Evolutionary conservation across 1,139 yeast genomes (phyloP), one percentile per base, ranked within the genome.

Genomic region (Spencermartinsiella ligniputridi): DNA sequence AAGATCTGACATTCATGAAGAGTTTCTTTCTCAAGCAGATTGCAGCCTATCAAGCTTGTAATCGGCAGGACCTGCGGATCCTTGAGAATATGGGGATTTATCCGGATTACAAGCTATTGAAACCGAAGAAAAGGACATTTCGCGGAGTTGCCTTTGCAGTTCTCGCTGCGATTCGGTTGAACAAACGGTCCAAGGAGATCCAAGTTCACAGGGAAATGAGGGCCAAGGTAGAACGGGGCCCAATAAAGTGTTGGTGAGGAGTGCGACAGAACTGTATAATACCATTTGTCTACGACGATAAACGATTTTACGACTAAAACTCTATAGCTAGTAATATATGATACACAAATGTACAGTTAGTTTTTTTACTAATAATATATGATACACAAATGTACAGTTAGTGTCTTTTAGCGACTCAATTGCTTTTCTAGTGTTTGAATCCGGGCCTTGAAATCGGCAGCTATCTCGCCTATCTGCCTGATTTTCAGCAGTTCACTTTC

Each of bases 401-500:
- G 33, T 29, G 36, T 13, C 32, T 5, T 9, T 15, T 27, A 27
- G 4, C 15, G 32, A 27, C 15, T 18, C 33, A 42, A 19, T 29
- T 41, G 46, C 32, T 43, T 41, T 39, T 53, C 57, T 25, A 53
- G 39, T 12, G 39, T 17, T 17, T 39, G 18, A 25, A 73, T 54
- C 36, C 78, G 57, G 2, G 47, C 49, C 18, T 58, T 61, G 51
- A 74, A 75, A 40, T 71, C 78, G 15, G 53, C 50, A 6, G 68
- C 71, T 35, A 83, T 81, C 43, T 63, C 54, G 33, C 69, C 71
- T 40, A 87, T 69, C 57, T 85, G 95, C 48, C 82, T 81, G 45
- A 87, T 59, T 63, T 83, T 84, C 58, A 76, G 70, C 49, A 85
- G 80, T 52, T 83, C 85, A 48, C 64, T 58, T 52, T 83, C 86